phyloP scores from a whole-genome alignment of 306 rosid species.

The Gastrolobium bilobum region DNA sequence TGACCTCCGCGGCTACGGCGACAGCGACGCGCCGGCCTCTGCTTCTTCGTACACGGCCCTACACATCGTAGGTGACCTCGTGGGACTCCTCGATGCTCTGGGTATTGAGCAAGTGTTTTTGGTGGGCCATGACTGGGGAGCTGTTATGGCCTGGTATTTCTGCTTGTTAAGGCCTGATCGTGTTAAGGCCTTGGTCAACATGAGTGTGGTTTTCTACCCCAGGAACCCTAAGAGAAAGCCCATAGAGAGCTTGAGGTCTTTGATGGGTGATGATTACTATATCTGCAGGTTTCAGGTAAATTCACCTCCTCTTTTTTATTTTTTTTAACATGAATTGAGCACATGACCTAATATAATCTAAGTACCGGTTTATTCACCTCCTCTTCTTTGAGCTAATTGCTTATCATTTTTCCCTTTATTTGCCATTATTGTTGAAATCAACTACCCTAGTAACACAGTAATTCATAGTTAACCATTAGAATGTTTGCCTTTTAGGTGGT shows the following conservation, averaged over 20 bases:
- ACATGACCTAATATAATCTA: no score
- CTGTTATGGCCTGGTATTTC: slow-evolving; percentile 71
- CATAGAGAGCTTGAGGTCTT: slow-evolving; percentile 46
- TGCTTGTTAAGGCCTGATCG: slow-evolving; percentile 70
- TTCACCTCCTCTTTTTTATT: neutral
- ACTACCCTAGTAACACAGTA: no score
- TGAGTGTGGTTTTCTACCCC: slow-evolving; percentile 60
- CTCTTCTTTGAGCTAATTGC: no score
- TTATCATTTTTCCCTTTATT: no score
- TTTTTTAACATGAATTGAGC: no score
- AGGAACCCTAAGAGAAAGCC: slow-evolving; percentile 59
- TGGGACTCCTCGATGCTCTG: slow-evolving; percentile 70
- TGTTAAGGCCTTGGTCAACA: slow-evolving; percentile 73
- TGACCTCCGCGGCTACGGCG: slow-evolving; percentile 80
- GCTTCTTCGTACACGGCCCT: slow-evolving; percentile 62
- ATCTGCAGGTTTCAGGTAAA: slow-evolving; percentile 77
- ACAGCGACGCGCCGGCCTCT: slow-evolving; percentile 70
- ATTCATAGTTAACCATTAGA: neutral
- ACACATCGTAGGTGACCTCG: slow-evolving; percentile 70
- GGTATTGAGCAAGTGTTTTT: slow-evolving; percentile 63
- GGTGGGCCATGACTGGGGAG: slow-evolving; percentile 84
- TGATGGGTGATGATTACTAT: slow-evolving; percentile 68
- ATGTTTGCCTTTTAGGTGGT: neutral
- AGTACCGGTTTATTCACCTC: no score
- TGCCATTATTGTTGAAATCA: no score